A percentile compares a stretch with the other conserved stretches of the same genome.
Evolutionary conservation across 2,329 filamentous ascomycete genomes (phyloP).

Genomic region (Aspergillus caelatus): DNA sequence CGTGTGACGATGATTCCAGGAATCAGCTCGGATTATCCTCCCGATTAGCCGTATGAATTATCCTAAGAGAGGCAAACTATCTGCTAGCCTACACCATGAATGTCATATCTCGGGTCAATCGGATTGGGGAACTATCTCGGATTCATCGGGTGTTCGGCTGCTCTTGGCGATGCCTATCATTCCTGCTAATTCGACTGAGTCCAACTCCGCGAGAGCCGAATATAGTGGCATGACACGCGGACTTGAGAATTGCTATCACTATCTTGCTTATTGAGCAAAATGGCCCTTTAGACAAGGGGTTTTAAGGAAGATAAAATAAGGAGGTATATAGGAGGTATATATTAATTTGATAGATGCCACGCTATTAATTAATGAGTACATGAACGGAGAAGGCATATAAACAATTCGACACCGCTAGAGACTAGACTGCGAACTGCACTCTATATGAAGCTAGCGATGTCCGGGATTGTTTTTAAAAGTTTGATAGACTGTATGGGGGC

Average conservation of each 20-base stretch:
- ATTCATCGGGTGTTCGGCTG: background rate
- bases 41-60: background rate
- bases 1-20: background rate
- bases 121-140: background rate
- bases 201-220: background rate
- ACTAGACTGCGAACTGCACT: too few species aligned
- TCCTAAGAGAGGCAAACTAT: background rate
- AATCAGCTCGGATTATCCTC: background rate
- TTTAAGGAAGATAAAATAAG: too few species aligned
- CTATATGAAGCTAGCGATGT: too few species aligned
- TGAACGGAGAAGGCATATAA: too few species aligned
- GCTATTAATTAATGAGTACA: too few species aligned
- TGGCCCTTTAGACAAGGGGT: too few species aligned
- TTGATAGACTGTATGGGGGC: too few species aligned
- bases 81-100: background rate
- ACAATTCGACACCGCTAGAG: too few species aligned
- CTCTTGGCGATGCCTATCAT: background rate
- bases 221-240: background rate
- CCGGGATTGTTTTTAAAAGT: too few species aligned
- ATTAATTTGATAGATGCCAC: too few species aligned
- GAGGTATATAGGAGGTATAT: too few species aligned
- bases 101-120: background rate
- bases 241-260: background rate
- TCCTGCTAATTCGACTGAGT: background rate
- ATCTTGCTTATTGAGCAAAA: background rate